Evolutionary conservation across 1,284 basidiomycete genomes (phyloP), one percentile per base, ranked within the genome.

Genomic region (Sanguinoderma infundibulare): DNA sequence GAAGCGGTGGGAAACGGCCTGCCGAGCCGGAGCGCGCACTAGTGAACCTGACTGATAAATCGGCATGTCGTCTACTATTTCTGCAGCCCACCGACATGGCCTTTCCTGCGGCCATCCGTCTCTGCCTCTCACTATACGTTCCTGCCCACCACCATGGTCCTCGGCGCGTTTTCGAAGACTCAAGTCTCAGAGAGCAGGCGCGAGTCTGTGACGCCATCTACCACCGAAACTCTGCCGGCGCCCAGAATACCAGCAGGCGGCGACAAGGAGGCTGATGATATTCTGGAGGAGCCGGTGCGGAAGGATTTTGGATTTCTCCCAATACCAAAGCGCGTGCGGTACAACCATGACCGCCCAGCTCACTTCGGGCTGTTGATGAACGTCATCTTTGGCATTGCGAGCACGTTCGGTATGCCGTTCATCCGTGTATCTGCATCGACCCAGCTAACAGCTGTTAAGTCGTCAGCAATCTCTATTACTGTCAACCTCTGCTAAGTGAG

Each of bases 401-500:
- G 86, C 67, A 91, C 90, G n/a, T 83, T 85, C 59, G 73, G 77
- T 81, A 57, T 67, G 84, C 67, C 8, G 10, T 65, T 53, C 15
- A 9, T 47, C 28, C 0, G 9, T 8, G 46, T 50, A 12, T 10
- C 15, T 30, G 14, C 2, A 30, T 8, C 14, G 30, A 49, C 28
- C 44, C 17, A 34, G 32, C 59, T 53, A 7, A 40, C 15, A 32
- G 10, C 54, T 9, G 5, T 20, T 10, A 57, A 87, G 85, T 74
- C 47, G 84, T 84, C 28, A 81, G 83, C 20, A 92, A 91, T 64
- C 69, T 91, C 53, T 92, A 90, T 69, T 92, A 91, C 65, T 87
- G 86, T 61, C 90, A 90, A 73, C 90, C 90, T 0, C 73, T 92
- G 61, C 74, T 92, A 15, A 87, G 90, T 83, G 72, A 54, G 83